A percentile compares a stretch with the other conserved stretches of the same genome.
Conservation (phyloP, 2,329 filamentous ascomycete species). For the Cryphonectria carpinicola region DNA sequence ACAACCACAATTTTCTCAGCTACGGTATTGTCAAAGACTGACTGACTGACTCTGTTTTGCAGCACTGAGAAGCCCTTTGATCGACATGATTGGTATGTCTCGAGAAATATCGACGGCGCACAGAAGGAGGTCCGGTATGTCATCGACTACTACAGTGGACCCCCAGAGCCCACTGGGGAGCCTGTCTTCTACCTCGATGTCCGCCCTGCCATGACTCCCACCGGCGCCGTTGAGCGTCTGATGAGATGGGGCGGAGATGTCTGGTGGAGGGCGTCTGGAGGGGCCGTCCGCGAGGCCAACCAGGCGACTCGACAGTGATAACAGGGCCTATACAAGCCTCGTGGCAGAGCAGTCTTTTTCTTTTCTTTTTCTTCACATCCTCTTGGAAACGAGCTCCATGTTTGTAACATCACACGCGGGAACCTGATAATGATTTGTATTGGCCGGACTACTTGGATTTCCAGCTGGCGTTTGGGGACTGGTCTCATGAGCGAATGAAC, state of each 20-base stretch:
- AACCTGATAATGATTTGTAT: background rate
- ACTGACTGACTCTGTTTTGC: constrained; percentile 19
- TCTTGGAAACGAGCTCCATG: background rate
- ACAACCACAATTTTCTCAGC: background rate
- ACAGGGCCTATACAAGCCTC: background rate
- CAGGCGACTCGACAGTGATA: constrained; percentile 12
- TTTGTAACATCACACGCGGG: background rate
- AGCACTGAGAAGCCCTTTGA: constrained; percentile 89
- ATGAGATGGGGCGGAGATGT: constrained; percentile 91
- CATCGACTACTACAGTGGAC: constrained; percentile 93
- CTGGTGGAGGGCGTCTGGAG: constrained; percentile 89
- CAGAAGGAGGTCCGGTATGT: constrained; percentile 85
- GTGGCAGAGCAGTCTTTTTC: background rate
- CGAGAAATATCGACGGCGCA: constrained; percentile 69
- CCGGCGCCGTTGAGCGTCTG: constrained; percentile 77
- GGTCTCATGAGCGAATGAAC: background rate
- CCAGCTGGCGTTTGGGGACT: background rate
- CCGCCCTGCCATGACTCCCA: constrained; percentile 82
- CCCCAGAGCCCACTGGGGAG: constrained; percentile 80
- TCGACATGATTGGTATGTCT: constrained; percentile 95
- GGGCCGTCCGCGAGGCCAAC: constrained; percentile 57
- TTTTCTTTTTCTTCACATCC: too few species aligned
- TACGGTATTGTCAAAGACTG: background rate
- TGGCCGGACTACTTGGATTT: background rate
- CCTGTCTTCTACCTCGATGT: constrained; percentile 97